phyloP scores from a whole-genome alignment of 2,329 filamentous ascomycete species.

The Fusarium fujikuroi region DNA sequence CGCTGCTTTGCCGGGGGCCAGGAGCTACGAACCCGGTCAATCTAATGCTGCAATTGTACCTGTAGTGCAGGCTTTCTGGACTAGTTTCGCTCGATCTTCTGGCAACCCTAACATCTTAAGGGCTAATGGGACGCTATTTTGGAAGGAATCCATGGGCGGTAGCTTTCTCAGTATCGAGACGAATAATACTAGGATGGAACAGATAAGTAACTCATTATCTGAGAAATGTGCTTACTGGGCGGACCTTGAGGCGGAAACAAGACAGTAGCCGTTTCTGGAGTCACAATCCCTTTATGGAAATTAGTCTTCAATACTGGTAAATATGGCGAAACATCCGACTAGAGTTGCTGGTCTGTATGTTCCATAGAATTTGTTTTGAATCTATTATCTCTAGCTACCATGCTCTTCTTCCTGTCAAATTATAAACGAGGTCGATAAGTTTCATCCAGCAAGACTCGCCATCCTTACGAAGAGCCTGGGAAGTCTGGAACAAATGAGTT shows the following conservation, averaged over 20 bases:
- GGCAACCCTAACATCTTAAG: neutral
- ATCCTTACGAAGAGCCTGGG: no score
- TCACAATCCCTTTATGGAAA: neutral
- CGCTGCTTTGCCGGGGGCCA: neutral
- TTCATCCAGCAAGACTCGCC: no score
- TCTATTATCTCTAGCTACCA: rapidly evolving
- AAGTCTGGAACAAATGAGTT: no score
- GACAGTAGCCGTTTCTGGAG: neutral
- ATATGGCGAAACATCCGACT: rapidly evolving
- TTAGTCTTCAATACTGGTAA: neutral
- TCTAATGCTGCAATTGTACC: neutral
- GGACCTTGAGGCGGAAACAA: neutral
- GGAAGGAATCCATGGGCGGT: neutral
- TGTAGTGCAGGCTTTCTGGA: neutral
- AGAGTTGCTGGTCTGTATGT: no score
- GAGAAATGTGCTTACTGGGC: neutral
- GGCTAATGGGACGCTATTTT: neutral
- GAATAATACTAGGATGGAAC: neutral
- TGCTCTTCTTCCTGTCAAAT: neutral
- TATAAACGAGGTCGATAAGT: no score
- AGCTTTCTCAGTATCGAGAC: neutral
- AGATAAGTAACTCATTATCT: neutral
- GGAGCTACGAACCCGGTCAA: neutral
- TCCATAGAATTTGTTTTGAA: no score
- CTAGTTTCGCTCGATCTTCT: neutral